Conservation (phyloP, 2,329 filamentous ascomycete species). For the Penicillium sp. region DNA sequence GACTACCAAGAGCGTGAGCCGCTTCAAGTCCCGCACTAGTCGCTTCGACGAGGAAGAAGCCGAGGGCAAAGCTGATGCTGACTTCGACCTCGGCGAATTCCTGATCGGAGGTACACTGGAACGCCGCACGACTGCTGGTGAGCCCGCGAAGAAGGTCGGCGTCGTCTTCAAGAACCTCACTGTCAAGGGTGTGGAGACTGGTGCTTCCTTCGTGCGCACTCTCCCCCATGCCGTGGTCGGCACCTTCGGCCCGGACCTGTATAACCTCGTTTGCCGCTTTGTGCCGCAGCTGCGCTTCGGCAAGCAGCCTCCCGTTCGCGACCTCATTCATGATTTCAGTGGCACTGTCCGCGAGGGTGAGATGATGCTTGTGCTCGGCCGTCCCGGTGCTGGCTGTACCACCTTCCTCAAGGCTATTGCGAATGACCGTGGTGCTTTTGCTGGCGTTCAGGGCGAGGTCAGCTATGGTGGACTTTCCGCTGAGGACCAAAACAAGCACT, state of each 20-base stretch:
- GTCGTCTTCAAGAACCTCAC: slow-evolving; percentile 73
- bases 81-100: slow-evolving; percentile 67
- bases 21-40: slow-evolving; percentile 29
- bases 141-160: slow-evolving; percentile 71
- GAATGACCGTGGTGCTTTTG: slow-evolving; percentile 65
- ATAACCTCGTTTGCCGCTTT: slow-evolving; percentile 57
- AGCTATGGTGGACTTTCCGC: slow-evolving; percentile 69
- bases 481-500: slow-evolving; percentile 63
- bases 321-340: slow-evolving; percentile 63
- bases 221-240: slow-evolving; percentile 70
- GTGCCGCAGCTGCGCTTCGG: slow-evolving; percentile 51
- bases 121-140: slow-evolving; percentile 60
- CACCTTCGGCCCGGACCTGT: slow-evolving; percentile 77
- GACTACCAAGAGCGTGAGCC: slow-evolving; percentile 26
- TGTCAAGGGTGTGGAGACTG: slow-evolving; percentile 66
- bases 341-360: slow-evolving; percentile 65
- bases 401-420: slow-evolving; percentile 73
- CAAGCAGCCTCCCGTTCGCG: slow-evolving; percentile 49
- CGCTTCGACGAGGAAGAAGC: slow-evolving; percentile 45
- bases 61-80: slow-evolving; percentile 32
- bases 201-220: slow-evolving; percentile 65
- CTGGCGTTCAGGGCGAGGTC: slow-evolving; percentile 64
- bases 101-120: slow-evolving; percentile 72
- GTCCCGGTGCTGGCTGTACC: slow-evolving; percentile 70
- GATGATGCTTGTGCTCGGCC: slow-evolving; percentile 69